Evolutionary conservation across 2,329 filamentous ascomycete genomes (phyloP), one percentile per base, ranked within the genome.

Genomic region (Tolypocladium paradoxum): DNA sequence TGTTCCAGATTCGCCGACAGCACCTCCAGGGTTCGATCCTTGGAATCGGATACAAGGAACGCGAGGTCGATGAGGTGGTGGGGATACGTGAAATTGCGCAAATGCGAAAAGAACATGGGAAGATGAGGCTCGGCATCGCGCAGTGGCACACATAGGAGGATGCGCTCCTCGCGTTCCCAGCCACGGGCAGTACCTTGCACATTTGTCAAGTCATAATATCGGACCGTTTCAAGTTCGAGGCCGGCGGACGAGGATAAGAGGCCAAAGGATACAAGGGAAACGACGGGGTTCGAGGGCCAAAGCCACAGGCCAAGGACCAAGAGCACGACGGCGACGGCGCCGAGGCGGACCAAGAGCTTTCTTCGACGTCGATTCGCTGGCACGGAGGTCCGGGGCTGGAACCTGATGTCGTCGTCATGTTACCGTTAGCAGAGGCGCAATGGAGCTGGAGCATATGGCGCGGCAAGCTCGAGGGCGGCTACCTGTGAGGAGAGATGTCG

Each of bases 41-140:
- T 96, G 34, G 93, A 97, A 68, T 99, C 93, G 55, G 93, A 96
- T 27, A 99, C 93, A 34, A 99, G 77, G 66, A 99, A 99, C 6
- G 93, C 93, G 48, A 99, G 79, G 68, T 99, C 93, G 65, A 99
- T 95, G 50, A 99, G 79, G 66, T 95, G 87, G 68, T 99, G 93
- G 0, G 93, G 93, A 65, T 99, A 99, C 20, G 93, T 99, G 60
- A 99, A 86, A 72, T 99, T 99, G 61, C 84, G 85, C 54, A 99
- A 78, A 67, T 99, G 95, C n/a, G 87, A 87, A 73, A 99, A 99
- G 79, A 99, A 97, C 92, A 99, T 97, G 56, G 86, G 82, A 49
- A 99, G 73, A 76, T 99, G 93, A 29, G 88, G 79, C 64, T 95
- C 85, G 47, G 93, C 93, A 70, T 99, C 95, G 70, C 93, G 83